Conservation (phyloP, 2,329 filamentous ascomycete genomes). For the Colletotrichum gigasporum region DNA sequence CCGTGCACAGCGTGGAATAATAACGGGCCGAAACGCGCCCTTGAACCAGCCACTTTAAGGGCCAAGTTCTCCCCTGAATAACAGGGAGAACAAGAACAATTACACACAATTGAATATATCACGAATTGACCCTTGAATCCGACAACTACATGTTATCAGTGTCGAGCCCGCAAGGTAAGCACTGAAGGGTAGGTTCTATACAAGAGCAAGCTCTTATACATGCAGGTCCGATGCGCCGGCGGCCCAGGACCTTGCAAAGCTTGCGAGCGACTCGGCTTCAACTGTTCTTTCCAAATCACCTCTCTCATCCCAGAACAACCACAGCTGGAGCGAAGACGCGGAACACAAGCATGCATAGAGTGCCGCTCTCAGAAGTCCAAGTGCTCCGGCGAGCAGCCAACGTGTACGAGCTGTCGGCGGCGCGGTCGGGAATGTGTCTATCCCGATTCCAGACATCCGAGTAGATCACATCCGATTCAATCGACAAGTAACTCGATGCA, state of each 20-base stretch:
- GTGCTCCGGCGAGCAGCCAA: constrained; percentile 5
- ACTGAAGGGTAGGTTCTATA: no score
- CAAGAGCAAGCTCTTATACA: no score
- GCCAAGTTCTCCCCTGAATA: no score
- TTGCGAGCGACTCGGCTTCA: not conserved
- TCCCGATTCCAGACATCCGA: not conserved
- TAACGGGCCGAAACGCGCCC: no score
- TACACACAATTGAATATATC: no score
- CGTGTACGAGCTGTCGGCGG: not conserved
- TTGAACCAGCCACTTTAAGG: no score
- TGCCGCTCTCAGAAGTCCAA: constrained; percentile 5
- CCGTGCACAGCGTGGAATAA: no score
- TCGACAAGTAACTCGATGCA: no score
- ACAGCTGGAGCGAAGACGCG: constrained; percentile 7
- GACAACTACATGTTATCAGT: no score
- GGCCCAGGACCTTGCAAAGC: not conserved
- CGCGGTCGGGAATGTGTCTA: not conserved
- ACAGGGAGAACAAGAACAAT: no score
- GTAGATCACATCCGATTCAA: not conserved
- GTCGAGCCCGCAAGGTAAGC: no score
- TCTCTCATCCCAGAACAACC: not conserved
- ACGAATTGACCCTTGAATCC: no score
- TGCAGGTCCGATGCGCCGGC: constrained; percentile 10
- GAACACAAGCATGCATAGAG: not conserved
- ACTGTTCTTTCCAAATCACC: not conserved